These are phyloP conservation scores for Solanum gracilifrons DNA, from an alignment of 257 asterid genomes.

Conservation along the genomic window DNA sequence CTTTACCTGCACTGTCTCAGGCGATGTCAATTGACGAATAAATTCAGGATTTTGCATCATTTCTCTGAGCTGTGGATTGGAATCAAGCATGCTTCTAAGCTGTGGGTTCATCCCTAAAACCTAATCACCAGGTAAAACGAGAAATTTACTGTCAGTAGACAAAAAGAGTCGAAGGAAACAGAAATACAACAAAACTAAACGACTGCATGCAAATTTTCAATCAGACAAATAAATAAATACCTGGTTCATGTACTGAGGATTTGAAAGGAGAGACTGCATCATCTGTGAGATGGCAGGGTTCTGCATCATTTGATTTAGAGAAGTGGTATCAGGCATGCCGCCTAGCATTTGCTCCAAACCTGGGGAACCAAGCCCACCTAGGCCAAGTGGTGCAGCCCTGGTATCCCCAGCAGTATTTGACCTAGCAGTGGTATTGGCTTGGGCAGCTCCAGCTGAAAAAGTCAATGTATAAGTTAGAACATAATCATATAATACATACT, in stretches of 20 bases:
- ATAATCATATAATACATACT: neutral
- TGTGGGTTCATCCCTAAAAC: slow-evolving; percentile 35
- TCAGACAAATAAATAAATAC: slow-evolving; percentile 11
- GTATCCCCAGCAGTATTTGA: slow-evolving; percentile 22
- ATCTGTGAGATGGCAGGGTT: slow-evolving; percentile 43
- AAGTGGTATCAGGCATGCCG: slow-evolving; percentile 27
- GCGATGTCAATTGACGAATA: slow-evolving; percentile 39
- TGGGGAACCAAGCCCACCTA: slow-evolving; percentile 32
- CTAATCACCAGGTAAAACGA: slow-evolving; percentile 4
- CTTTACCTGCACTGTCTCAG: slow-evolving; percentile 45
- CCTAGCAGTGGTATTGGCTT: slow-evolving; percentile 24
- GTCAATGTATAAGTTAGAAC: neutral
- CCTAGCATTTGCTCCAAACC: slow-evolving; percentile 32
- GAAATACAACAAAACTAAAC: neutral
- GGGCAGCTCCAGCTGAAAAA: slow-evolving; percentile 33
- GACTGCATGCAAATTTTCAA: neutral
- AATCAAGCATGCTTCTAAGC: slow-evolving; percentile 30
- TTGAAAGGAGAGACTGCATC: slow-evolving; percentile 38
- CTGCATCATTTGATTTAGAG: slow-evolving; percentile 39
- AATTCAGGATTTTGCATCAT: slow-evolving; percentile 53
- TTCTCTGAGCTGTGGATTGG: slow-evolving; percentile 46
- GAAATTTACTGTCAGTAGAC: neutral
- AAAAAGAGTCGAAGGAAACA: neutral
- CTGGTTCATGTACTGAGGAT: slow-evolving; percentile 52
- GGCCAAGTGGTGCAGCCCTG: slow-evolving; percentile 20